Evolutionary conservation across 2,329 filamentous ascomycete genomes (phyloP), one percentile per base, ranked within the genome.

Genomic region (Neonectria magnoliae): DNA sequence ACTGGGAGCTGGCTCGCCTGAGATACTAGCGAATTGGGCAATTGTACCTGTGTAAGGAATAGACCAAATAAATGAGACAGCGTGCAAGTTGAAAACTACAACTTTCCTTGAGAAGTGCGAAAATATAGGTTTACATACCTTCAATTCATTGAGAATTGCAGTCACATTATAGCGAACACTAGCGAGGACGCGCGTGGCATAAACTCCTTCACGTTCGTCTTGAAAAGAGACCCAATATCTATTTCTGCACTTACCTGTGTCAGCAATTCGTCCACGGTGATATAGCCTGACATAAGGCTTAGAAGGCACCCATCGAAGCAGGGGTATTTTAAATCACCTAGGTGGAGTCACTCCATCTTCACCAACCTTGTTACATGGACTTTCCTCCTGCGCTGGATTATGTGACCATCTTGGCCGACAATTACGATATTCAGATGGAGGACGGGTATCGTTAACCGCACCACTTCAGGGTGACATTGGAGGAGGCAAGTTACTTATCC

Each of bases 191-290:
- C 22, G 22, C 22, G 22, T 25, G 22, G 5, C 4, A 25, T 4
- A 5, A 25, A 25, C 22, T 53, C 65, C 8, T 68, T 59, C 1
- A 59, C 54, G 0, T 27, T 68, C 1, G 14, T 31, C 1, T 20
- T 68, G 0, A 54, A 68, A 16, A 47, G 54, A 1, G 51, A 22
- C 8, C 22, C 18, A 31, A 36, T 0, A 0, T 14, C 1, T 0
- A 29, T 1, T 8, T 65, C 2, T 59, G 62, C 18, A 45, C 65
- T 8, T 11, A 54, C 5, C 4, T 68, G 0, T 68, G 68, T 2
- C 61, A 68, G 11, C 2, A 29, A 0, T 1, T 11, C 0, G 8
- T 68, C 0, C 66, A 65, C 25, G 1, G 0, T 0, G 25, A 36
- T 0, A 16, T 62, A 1, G 2, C 65, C 3, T 60, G 50, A 41